These are phyloP conservation scores for Mycena galericulata DNA, from an alignment of 768 basidiomycete species.

Conservation along the genomic window DNA sequence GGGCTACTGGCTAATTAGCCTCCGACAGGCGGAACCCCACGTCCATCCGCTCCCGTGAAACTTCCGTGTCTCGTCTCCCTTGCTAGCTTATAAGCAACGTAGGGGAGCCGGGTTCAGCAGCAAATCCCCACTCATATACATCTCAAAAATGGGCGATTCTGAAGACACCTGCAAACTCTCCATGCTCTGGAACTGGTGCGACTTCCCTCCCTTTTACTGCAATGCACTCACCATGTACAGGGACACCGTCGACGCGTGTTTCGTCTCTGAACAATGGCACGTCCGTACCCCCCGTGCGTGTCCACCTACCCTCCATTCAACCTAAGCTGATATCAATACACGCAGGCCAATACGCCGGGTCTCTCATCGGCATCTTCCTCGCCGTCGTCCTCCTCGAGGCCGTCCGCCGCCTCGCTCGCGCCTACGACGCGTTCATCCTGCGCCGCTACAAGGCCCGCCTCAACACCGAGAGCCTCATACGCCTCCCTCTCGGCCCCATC, in stretches of 20 bases:
- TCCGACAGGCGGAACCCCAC: not conserved
- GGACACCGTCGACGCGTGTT: constrained; percentile 29
- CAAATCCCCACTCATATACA: not conserved
- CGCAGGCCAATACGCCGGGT: constrained; percentile 24
- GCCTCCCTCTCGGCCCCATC: too few species aligned
- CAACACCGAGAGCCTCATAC: not conserved
- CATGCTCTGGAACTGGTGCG: constrained; percentile 34
- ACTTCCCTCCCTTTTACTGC: not conserved
- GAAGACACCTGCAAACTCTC: constrained; percentile 20
- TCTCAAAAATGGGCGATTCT: constrained; percentile 7
- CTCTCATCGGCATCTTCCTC: constrained; percentile 22
- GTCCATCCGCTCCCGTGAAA: constrained; percentile 4
- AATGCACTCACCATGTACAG: not conserved
- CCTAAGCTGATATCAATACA: not conserved
- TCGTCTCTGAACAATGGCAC: constrained; percentile 32
- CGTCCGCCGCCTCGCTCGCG: constrained; percentile 18
- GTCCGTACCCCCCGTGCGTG: constrained; percentile 15
- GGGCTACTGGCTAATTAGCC: too few species aligned
- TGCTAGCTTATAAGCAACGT: not conserved
- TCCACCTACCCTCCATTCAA: not conserved
- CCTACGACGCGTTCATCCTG: constrained; percentile 27
- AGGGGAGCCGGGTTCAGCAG: not conserved
- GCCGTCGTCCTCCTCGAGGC: constrained; percentile 25
- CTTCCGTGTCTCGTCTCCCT: constrained; percentile 13
- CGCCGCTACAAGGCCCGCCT: constrained; percentile 20